Evolutionary conservation across 345 rosid species (phyloP), one percentile per base, ranked within the genome.

Genomic region (Hibiscus trionum): DNA sequence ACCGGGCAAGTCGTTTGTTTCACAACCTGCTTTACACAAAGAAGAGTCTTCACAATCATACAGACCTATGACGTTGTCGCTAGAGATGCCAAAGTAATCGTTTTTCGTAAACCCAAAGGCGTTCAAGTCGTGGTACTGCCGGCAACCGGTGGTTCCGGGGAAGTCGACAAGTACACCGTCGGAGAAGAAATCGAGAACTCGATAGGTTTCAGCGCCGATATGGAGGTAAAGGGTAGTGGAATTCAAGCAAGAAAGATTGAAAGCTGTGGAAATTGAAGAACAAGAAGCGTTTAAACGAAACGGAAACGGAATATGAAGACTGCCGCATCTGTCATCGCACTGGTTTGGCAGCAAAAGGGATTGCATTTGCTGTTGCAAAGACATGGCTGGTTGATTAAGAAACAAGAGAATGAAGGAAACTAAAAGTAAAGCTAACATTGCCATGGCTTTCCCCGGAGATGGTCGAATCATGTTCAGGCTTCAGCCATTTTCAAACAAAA

Each of bases 1-100:
- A 1, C 85, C 86, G 33, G 87, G 82, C 58, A 90, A 79, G 74
- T 85, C 80, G 61, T 83, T 83, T 11, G 88, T 86, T 78, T 90
- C 96, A 29, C 97, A 92, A 11, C 56, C 80, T 2, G 87, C 77
- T 77, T 87, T 92, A 62, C 97, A 92, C 66, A 90, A 71, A 15
- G 95, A 93, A 11, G 96, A 90, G 39, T 93, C 98, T 79, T 88
- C 96, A 17, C 96, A 90, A 60, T 90, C 95, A 77, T 90, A 93
- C 37, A 93, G 78, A 9, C 90, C 90, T 50, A 90, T n/a, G 0
- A 90, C 86, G 73, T 90, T 93, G 72, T 93, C 96, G 1, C 46
- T 77, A 0, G 98, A 90, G 56, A 90, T 64, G 0, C 86, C 87
- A 56, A 90, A 87, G 84, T 78, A 79, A 6, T 66, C 73, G 42